Evolutionary conservation across 73 alveolate genomes (phyloP), one percentile per base, ranked within the genome.

Genomic region (Halteria grandinella): DNA sequence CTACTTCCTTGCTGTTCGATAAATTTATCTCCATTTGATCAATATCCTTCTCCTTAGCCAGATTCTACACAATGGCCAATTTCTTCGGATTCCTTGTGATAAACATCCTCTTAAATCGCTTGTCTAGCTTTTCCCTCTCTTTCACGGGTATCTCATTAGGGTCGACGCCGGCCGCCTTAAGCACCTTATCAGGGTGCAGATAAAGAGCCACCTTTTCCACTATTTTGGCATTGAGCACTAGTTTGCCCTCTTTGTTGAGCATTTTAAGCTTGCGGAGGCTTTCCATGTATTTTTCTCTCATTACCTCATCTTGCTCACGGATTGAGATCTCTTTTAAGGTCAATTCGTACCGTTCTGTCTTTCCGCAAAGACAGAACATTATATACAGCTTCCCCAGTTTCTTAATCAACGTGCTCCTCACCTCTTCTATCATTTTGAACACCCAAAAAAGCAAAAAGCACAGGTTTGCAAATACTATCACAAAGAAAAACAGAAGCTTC

Each of bases 291-390:
- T 39, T 27, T 40, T 62, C 78, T 27, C 78, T 62, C 17, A 62
- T 20, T 6, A 62, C 20, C 12, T 62, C 41, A 62, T 62, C 41
- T 21, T 62, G 60, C 25, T 62, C 78, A 18, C 41, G 25, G 3
- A 33, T 62, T 11, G 2, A 29, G 10, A 39, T 31, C 20, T 37
- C 7, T 1, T 12, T 17, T 44, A 18, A 6, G 7, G 4, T 6
- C 4, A 5, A 11, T n/a, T 37, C 11, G 23, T 39, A 62, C 29
- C 39, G 36, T 24, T 27, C 11, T 6, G 12, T 62, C 36, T 62
- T 62, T 8, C 78, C 78, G 41, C 78, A 62, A 8, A 62, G 40
- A 62, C 36, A 62, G 25, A 62, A 24, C n/a, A 15, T 39, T 25
- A 24, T 36, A 24, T 62, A 62, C 6, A 62, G 14, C 5, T 2